Evolutionary conservation across 2,329 filamentous ascomycete genomes (phyloP).

Genomic region (Claviceps arundinis): DNA sequence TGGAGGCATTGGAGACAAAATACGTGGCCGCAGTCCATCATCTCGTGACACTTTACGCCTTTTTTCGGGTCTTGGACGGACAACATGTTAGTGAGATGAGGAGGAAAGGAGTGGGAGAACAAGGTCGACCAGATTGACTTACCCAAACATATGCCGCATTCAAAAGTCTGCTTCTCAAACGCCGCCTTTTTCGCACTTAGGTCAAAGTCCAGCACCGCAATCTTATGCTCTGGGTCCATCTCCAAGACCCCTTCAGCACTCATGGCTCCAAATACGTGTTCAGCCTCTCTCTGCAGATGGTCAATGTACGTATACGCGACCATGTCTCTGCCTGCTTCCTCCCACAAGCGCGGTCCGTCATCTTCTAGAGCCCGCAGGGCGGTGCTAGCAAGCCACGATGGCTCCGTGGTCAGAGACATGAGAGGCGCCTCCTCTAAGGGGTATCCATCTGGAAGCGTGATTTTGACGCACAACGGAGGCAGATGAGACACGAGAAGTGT

Average conservation of each 20-base stretch:
- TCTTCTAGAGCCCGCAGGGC: slow-evolving; percentile 36
- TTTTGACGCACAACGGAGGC: slow-evolving; percentile 40
- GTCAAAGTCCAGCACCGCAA: slow-evolving; percentile 66
- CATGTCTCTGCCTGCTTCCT: slow-evolving; percentile 45
- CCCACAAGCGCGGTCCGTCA: slow-evolving; percentile 43
- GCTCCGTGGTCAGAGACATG: slow-evolving; percentile 37
- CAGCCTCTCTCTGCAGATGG: slow-evolving; percentile 43
- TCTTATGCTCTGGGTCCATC: slow-evolving; percentile 45
- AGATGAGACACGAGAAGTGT: slow-evolving; percentile 42
- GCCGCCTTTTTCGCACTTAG: slow-evolving; percentile 57
- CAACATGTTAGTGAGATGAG: neutral
- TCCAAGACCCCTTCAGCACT: slow-evolving; percentile 33
- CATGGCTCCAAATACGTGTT: slow-evolving; percentile 46
- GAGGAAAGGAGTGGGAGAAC: neutral
- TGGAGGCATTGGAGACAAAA: slow-evolving; percentile 82
- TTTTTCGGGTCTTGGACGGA: slow-evolving; percentile 64
- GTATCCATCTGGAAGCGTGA: slow-evolving; percentile 45
- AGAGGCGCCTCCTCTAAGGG: slow-evolving; percentile 38
- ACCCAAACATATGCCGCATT: slow-evolving; percentile 74
- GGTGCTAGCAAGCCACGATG: slow-evolving; percentile 41
- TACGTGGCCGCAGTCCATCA: slow-evolving; percentile 76
- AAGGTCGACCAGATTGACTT: slow-evolving; percentile 10
- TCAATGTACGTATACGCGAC: slow-evolving; percentile 53
- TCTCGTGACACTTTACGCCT: slow-evolving; percentile 64
- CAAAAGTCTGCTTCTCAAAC: slow-evolving; percentile 75